Base-by-base conservation (phyloP, 2,329 filamentous ascomycete species). In the Thelonectria olida region DNA sequence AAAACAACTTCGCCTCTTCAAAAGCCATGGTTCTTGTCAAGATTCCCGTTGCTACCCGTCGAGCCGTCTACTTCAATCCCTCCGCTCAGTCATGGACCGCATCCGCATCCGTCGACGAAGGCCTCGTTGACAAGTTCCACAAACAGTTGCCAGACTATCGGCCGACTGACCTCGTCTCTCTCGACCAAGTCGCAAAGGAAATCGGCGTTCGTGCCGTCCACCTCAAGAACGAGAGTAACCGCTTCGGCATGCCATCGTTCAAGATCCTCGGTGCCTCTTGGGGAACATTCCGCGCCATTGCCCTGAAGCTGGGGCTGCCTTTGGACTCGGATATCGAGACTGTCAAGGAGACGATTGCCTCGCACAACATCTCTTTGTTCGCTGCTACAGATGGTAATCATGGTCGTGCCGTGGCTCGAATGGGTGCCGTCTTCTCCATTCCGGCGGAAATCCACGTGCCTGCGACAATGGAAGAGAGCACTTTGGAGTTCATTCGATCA, bases 211-310 rank as follows among this genome's bases (percentile, higher is more conserved):
- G 77, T 1, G 77, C 81, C 5, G 80, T 94, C 4, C 82, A 88
- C 36, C 70, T 93, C 64, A 95, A 95, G 71, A 87, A 93, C 68
- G 91, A 95, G 74, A 88, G 85, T 25, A 80, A 77, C 54, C 84
- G 91, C 5, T 86, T 92, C 36, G 88, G 88, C 0, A 80, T 94
- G 2, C 90, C 90, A 0, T 85, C 91, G 0, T 95, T 94, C 2
- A 96, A 96, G 75, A 91, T 94, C 44, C 83, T 94, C 0, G 92
- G 92, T 19, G 91, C 92, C 1, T 91, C 89, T 1, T 95, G 90
- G 90, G 90, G 86, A 0, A 82, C 85, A 3, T 89, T 87, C 67
- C 83, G 85, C 7, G 85, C 88, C 13, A 70, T 92, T 7, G 72
- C 78, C 0, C 70, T 76, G 1, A 73, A 77, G 7, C 74, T 88